Evolutionary conservation across 2,329 filamentous ascomycete species (phyloP), one percentile per base, ranked within the genome.

Genomic region (Colletotrichum tamarilloi): DNA sequence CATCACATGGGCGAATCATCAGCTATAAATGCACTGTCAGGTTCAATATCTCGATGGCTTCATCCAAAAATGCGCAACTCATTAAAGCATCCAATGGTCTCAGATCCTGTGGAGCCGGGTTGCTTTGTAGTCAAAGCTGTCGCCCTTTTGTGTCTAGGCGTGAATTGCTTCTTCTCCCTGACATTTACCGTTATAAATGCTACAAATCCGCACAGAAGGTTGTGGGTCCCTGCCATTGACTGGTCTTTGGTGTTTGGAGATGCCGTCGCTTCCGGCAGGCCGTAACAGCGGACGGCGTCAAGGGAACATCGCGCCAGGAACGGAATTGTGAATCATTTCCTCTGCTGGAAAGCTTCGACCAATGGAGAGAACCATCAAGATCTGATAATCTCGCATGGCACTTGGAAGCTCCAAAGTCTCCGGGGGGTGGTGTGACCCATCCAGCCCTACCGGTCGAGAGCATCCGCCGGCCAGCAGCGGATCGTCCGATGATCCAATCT

Each of bases 351-450:
- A 71, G 60, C 67, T 73, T 70, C 67, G 68, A 46, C 70, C 70
- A 73, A 73, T 69, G 24, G 59, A 69, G 38, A 56, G 16, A 22
- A 32, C 35, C 35, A 30, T 62, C 62, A 35, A 70, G 67, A 73
- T 73, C 71, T 73, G 70, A 71, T 70, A 71, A 73, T 60, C 60
- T 73, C 46, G 60, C 67, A 66, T 73, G 60, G 7, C 60, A 52
- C 56, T 11, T 49, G 22, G 62, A 16, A 35, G 30, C 26, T 7
- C 59, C 53, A 42, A 49, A 60, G 42, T 19, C 55, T 57, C 67
- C 52, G 59, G 38, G 38, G 42, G 19, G 42, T n/a, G 42, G 42
- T 42, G 38, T 42, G 38, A 55, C 28, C 66, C 49, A 60, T 64
- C 46, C 56, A 66, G 60, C 71, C 71, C 67, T 73, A 73, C n/a